Conservation (phyloP, 2,329 filamentous ascomycete genomes). For the Lachnellula cervina region DNA sequence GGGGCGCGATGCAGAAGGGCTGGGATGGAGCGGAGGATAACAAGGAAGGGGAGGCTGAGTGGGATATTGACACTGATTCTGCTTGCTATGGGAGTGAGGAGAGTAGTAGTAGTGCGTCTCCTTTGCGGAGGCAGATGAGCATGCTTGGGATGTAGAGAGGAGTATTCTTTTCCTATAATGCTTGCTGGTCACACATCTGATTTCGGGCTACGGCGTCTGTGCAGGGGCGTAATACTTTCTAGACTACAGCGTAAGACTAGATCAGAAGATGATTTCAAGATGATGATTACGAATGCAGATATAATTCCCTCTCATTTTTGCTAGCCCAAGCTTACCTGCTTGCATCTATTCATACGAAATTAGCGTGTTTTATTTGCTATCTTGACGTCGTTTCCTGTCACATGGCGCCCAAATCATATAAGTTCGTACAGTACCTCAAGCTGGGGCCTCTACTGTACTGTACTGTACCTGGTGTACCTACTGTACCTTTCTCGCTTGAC, state of each 20-base stretch:
- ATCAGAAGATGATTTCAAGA: background rate
- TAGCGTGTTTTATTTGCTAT: too few relatives aligned
- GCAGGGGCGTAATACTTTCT: too few relatives aligned
- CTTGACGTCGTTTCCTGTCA: too few relatives aligned
- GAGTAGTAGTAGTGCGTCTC: conserved; percentile 61
- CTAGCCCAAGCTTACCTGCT: background rate
- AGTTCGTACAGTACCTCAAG: too few relatives aligned
- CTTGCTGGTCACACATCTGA: conserved; percentile 8
- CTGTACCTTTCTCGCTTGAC: too few relatives aligned
- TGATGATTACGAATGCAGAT: background rate
- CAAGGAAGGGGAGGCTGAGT: conserved; percentile 55
- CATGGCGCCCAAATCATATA: too few relatives aligned
- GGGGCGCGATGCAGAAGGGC: conserved; percentile 86
- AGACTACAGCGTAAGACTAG: background rate
- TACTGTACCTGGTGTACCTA: too few relatives aligned
- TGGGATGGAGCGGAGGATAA: conserved; percentile 51
- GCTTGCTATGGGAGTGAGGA: conserved; percentile 69
- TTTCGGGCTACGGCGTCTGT: background rate
- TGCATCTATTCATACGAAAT: too few relatives aligned
- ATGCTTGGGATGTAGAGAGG: conserved; percentile 54
- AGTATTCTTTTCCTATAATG: background rate
- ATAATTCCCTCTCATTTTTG: background rate
- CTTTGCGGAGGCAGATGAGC: conserved; percentile 69
- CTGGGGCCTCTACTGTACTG: too few relatives aligned
- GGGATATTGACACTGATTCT: conserved; percentile 93